Conservation (phyloP, 148 eudicot genomes). For the Fagopyrum homotropicum region DNA sequence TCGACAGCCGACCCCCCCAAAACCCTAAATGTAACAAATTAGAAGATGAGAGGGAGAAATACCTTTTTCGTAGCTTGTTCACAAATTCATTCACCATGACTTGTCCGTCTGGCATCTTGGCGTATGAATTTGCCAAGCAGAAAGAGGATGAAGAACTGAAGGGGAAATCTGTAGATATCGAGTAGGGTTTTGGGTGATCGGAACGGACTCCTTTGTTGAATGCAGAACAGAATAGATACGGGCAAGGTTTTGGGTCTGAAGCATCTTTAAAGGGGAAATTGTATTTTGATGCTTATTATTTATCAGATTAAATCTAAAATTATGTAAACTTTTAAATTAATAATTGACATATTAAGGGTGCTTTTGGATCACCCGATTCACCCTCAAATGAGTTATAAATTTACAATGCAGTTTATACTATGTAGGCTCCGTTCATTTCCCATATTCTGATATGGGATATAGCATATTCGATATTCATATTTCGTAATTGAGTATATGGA, state of each 20-base stretch:
- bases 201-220: slow-evolving; percentile 1
- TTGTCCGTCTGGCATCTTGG: slow-evolving; percentile 72
- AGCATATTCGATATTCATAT: too few species aligned
- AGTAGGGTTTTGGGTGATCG: slow-evolving; percentile 12
- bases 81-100: slow-evolving; percentile 76
- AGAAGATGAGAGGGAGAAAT: slow-evolving; percentile 5
- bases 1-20: background rate
- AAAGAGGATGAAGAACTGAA: background rate
- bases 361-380: too few species aligned
- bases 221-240: background rate
- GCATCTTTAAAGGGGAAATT: background rate
- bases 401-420: too few species aligned
- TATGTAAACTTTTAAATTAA: too few species aligned
- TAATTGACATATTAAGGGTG: too few species aligned
- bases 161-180: background rate
- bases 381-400: too few species aligned
- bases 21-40: background rate
- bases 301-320: too few species aligned
- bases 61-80: slow-evolving; percentile 76
- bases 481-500: too few species aligned
- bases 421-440: too few species aligned
- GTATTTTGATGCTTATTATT: background rate
- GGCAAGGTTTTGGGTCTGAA: slow-evolving; percentile 2
- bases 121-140: slow-evolving; percentile 3
- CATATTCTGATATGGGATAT: too few species aligned